Percentiles rank a stretch among this genome's conserved stretches.
Conservation (phyloP, 2,329 filamentous ascomycete species). For the Lasiodiplodia sp. region DNA sequence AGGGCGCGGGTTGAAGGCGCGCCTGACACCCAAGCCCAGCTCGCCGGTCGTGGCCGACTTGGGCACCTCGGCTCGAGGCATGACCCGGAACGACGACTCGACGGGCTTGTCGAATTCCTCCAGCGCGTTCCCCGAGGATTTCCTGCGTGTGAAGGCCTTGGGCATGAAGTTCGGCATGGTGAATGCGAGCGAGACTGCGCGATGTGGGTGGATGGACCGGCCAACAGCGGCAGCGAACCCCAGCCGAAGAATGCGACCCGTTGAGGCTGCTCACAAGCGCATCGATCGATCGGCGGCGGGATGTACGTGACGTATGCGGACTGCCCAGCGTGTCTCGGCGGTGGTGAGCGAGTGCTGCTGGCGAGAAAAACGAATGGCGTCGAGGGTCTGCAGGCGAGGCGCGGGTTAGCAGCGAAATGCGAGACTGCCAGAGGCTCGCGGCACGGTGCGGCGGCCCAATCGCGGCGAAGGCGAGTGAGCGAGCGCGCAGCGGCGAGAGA, state of each 20-base stretch:
- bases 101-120: conserved; percentile 38
- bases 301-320: conserved; percentile 14
- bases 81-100: conserved; percentile 43
- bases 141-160: conserved; percentile 45
- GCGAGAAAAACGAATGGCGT: conserved; percentile 17
- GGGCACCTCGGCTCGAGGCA: conserved; percentile 44
- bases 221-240: conserved; percentile 18
- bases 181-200: conserved; percentile 2
- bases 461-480: background rate
- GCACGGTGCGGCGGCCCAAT: conserved; percentile 10
- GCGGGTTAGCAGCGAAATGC: conserved; percentile 15
- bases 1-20: conserved; percentile 22
- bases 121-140: conserved; percentile 46
- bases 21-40: conserved; percentile 20
- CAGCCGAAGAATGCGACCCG: conserved; percentile 12
- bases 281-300: conserved; percentile 8
- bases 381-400: conserved; percentile 14
- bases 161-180: conserved; percentile 29
- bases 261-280: conserved; percentile 9
- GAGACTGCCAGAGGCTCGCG: conserved; percentile 1
- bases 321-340: background rate
- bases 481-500: conserved; percentile 1
- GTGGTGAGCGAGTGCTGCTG: background rate
- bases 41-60: conserved; percentile 34
- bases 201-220: conserved; percentile 15